phyloP scores from a whole-genome alignment of 768 basidiomycete species.

The Cystofilobasidium macerans region DNA sequence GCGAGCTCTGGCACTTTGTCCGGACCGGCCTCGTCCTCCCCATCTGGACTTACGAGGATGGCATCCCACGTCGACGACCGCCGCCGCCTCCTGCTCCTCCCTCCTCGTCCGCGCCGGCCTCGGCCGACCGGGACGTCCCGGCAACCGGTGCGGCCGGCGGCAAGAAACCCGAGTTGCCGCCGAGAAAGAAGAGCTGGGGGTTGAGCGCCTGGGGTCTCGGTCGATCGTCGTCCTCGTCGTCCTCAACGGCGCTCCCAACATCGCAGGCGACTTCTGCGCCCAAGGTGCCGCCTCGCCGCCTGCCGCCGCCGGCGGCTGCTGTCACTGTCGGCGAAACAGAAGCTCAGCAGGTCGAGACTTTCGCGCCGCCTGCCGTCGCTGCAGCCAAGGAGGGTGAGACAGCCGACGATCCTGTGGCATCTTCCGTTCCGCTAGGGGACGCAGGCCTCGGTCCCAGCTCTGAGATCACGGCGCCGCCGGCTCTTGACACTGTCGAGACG shows the following conservation, averaged over 20 bases:
- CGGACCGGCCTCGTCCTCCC: constrained; percentile 69
- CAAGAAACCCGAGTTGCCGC: constrained; percentile 11
- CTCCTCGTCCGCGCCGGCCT: too few relatives aligned
- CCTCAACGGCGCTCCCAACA: background rate
- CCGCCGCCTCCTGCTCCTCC: background rate
- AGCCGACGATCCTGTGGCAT: background rate
- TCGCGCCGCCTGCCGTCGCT: background rate
- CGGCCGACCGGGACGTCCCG: too few relatives aligned
- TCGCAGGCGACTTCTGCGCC: background rate
- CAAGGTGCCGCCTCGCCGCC: background rate
- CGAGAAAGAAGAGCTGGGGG: constrained; percentile 20
- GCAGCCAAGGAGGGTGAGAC: background rate
- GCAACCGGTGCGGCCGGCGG: background rate
- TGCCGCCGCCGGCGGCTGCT: background rate
- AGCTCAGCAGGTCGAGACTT: background rate
- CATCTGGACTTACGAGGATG: constrained; percentile 70
- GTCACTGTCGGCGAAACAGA: background rate
- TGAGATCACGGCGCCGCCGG: too few relatives aligned
- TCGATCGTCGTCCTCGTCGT: background rate
- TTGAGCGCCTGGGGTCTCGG: constrained; percentile 21
- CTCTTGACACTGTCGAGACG: too few relatives aligned
- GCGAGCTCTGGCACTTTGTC: constrained; percentile 80
- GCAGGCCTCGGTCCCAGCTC: too few relatives aligned
- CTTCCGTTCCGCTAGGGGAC: too few relatives aligned
- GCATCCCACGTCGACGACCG: constrained; percentile 8